Percentiles rank a stretch among this genome's conserved stretches.
phyloP scores from a whole-genome alignment of 345 rosid genomes.

The Turnera subulata region DNA sequence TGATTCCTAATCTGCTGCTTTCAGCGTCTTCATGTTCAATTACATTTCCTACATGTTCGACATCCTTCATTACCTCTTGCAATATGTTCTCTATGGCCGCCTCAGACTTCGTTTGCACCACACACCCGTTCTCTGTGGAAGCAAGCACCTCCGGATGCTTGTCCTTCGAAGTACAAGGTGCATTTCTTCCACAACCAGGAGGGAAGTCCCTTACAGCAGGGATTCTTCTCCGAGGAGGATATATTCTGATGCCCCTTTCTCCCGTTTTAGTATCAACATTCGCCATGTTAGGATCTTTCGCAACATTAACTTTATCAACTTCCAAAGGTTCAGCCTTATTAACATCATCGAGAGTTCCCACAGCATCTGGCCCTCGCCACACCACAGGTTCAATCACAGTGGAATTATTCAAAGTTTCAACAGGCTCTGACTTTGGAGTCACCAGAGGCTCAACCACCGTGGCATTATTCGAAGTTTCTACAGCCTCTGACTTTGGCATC shows the following conservation, averaged over 20 bases:
- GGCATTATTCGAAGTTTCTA: no score
- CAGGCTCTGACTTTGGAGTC: no score
- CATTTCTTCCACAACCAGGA: slow-evolving; percentile 42
- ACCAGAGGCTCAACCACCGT: no score
- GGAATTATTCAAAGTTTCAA: no score
- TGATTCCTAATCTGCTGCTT: slow-evolving; percentile 2
- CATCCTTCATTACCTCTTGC: slow-evolving; percentile 15
- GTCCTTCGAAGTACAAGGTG: slow-evolving; percentile 20
- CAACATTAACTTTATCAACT: slow-evolving; percentile 6
- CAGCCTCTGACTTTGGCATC: no score
- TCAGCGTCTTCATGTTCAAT: slow-evolving; percentile 16
- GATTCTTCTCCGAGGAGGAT: slow-evolving; percentile 45
- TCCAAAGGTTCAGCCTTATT: slow-evolving; percentile 7
- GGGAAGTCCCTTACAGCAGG: slow-evolving; percentile 53
- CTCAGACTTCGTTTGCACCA: slow-evolving; percentile 22
- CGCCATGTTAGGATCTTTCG: slow-evolving; percentile 5
- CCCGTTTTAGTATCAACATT: slow-evolving; percentile 16
- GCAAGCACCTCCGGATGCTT: slow-evolving; percentile 10
- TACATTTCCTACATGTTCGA: slow-evolving; percentile 17
- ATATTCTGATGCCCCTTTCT: slow-evolving; percentile 15
- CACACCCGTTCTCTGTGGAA: slow-evolving; percentile 11
- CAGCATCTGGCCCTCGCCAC: no score
- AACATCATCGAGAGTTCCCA: no score
- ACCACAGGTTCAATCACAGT: no score
- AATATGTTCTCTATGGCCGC: slow-evolving; percentile 6